Evolutionary conservation across 305 asterid species (phyloP), one percentile per base, ranked within the genome.

Genomic region (Fraxinus sp.): DNA sequence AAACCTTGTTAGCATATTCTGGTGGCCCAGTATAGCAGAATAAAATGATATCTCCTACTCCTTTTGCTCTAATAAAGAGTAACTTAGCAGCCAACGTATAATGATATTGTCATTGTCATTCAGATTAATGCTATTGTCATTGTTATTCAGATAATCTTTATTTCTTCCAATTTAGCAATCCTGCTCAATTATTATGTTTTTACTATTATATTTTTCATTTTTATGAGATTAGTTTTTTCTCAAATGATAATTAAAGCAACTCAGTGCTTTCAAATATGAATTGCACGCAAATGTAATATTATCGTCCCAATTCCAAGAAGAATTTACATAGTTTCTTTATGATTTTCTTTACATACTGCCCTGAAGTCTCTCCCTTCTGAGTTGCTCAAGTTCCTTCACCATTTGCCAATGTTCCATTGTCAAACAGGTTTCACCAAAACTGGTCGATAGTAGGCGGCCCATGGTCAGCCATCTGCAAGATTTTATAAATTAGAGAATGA

Each of bases 391-490:
- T 83, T 96, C 96, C 87, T 90, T 93, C 81, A 92, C 98, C 97
- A 91, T 91, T 83, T 93, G 91, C 98, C 98, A 96, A 81, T 94
- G 98, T 71, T 94, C 96, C 89, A 88, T 46, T 0, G 93, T 90
- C 82, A 96, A 88, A 79, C 87, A 7, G 10, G 92, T 90, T 77
- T 91, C 98, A 1, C 99, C 98, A 32, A 90, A 93, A 87, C 99
- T 94, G 7, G 85, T 86, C 0, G 97, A 89, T 89, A 93, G 78
- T 43, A 96, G 87, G 8, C 97, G 94, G 2, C 93, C 98, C 93
- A 92, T 91, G 1, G 97, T 96, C 78, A 96, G 92, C 93, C 95
- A 92, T 86, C 99, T 96, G 91, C 88, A 85, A 82, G 10, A 33
- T 81, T 68, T 16, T 39, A 68, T 22, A 75, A 28, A 77, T 7